Base-by-base conservation (phyloP, 179 eudicot genomes). In the Drosera spatulata region DNA sequence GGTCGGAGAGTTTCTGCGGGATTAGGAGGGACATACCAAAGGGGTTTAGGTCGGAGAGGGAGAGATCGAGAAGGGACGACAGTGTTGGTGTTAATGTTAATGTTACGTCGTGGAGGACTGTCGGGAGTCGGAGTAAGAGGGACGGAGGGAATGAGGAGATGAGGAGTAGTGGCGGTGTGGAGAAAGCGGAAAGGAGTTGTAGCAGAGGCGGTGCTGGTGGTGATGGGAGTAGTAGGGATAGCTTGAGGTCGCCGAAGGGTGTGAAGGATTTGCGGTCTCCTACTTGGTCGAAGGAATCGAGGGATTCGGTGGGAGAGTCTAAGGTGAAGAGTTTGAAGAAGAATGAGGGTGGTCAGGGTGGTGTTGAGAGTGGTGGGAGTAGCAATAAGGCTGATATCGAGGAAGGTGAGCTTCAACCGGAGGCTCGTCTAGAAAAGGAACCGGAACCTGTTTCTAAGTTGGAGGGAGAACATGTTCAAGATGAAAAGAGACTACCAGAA, bases 31-130 rank as follows among this genome's bases (percentile, higher is more conserved):
- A 91, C 3, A 75, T 86, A 48, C 93, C 98, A 2, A 91, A 86
- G 73, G 95, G 98, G 67, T 84, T 86, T 71, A 82, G 96, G 60
- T 91, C 96, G 3, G 98, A 88, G 79, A 88, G 98, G 79, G 87
- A 88, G 64, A 75, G 89, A 72, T 66, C 88, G 1, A 77, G 87
- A 65, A 69, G 96, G 66, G 90, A 84, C 47, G 88, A 78, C 54
- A 79, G 82, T 64, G 81, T 77, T 44, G 1, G 33, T 22, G 33
- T 22, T 22, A 22, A 22, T 22, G 33, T 22, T 22, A 22, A 22
- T 22, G 33, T 22, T 22, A 76, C 95, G 0, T 88, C 98, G 2
- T 91, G 96, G 98, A 55, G 84, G 71, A 84, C 85, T 66, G 84
- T 88, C 64, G 87, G 91, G 50, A 57, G 67, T 39, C 83, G 83